Conservation (phyloP, 441 rosid species). For the Pelargonium myrrhifolium region DNA sequence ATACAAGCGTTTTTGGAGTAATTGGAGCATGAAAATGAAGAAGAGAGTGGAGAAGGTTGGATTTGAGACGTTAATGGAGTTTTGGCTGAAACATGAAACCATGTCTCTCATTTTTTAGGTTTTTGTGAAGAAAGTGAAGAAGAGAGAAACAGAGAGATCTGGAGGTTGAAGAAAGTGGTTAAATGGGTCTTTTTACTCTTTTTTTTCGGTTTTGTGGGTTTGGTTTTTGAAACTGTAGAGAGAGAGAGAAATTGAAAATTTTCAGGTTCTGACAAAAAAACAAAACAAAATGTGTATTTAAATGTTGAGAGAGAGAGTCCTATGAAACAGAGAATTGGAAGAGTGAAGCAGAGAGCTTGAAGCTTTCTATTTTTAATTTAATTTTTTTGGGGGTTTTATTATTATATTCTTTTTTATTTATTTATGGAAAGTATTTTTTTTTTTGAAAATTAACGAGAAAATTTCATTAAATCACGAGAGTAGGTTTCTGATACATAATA, state of each 20-base stretch:
- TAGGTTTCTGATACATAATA: too few species aligned
- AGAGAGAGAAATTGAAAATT: not conserved
- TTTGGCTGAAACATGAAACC: conserved; percentile 68
- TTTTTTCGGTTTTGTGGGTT: not conserved
- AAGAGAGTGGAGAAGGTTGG: conserved; percentile 23
- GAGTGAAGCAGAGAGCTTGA: too few species aligned
- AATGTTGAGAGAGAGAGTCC: too few species aligned
- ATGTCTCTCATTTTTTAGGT: conserved; percentile 49
- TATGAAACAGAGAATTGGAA: too few species aligned
- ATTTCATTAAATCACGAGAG: too few species aligned
- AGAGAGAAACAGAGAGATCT: conserved; percentile 10
- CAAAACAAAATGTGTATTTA: too few species aligned
- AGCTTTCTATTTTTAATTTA: too few species aligned
- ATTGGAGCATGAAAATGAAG: conserved; percentile 67
- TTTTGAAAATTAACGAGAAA: too few species aligned
- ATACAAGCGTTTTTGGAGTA: conserved; percentile 34
- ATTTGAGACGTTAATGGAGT: conserved; percentile 63
- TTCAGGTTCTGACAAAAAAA: not conserved
- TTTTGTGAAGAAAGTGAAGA: not conserved
- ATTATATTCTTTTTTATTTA: too few species aligned
- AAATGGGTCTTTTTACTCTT: not conserved
- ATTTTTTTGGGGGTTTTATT: too few species aligned
- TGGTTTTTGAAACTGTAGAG: too few species aligned
- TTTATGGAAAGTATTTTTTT: too few species aligned
- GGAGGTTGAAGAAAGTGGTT: conserved; percentile 16